These are phyloP conservation scores for Acanthamoeba royreba DNA, from an alignment of 208 protist genomes.

Conservation along the genomic window DNA sequence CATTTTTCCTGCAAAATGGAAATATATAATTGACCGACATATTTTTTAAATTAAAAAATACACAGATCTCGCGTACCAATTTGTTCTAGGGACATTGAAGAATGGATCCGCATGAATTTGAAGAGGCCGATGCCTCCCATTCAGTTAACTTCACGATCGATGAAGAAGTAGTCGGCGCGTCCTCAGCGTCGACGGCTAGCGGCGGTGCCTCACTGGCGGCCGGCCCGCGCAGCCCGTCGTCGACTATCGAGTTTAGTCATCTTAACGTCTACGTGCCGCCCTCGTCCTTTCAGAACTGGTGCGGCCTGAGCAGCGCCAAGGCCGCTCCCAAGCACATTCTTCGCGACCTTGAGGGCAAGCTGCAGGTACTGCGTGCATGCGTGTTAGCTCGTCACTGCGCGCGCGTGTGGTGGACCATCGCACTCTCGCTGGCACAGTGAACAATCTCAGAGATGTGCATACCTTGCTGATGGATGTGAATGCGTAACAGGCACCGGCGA, in stretches of 20 bases:
- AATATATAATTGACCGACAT: no score
- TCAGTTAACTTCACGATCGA: not conserved
- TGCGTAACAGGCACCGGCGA: not conserved
- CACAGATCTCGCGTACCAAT: no score
- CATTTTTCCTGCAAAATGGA: no score
- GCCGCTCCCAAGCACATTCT: not conserved
- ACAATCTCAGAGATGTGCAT: not conserved
- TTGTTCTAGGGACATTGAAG: no score
- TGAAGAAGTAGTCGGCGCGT: no score
- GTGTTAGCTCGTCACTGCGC: not conserved
- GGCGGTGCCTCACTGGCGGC: not conserved
- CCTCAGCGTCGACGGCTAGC: not conserved
- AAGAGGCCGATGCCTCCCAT: not conserved
- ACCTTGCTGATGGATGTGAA: not conserved
- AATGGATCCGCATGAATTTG: not conserved
- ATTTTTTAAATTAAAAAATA: no score
- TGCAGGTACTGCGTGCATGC: not conserved
- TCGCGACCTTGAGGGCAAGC: not conserved
- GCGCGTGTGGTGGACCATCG: not conserved
- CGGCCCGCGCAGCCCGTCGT: not conserved
- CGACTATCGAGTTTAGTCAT: not conserved
- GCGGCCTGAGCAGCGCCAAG: not conserved
- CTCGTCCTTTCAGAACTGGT: not conserved
- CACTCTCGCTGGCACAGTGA: no score
- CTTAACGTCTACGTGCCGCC: not conserved